Evolutionary conservation across 768 basidiomycete species (phyloP), one percentile per base, ranked within the genome.

Genomic region (Suillus subluteus): DNA sequence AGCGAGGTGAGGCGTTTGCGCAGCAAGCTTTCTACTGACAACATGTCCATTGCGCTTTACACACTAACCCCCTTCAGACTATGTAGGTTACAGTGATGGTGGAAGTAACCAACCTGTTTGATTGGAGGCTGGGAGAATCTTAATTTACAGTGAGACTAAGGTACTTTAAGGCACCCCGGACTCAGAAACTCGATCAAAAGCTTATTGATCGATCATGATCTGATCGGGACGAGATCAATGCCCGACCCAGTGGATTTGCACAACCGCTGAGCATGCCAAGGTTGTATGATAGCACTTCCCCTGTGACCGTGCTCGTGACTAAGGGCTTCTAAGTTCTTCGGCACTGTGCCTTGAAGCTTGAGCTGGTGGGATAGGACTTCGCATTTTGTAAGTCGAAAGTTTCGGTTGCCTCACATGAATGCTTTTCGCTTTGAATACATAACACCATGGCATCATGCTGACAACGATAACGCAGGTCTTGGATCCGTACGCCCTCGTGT

Each of bases 141-240:
- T 43, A 61, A 61, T 61, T 41, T 61, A 43, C 41, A 61, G 59
- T 61, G 59, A 32, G 59, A 61, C 59, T 44, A 32, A 59, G 40
- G 40, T 7, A 41, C 40, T 41, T 41, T 43, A 43, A 46, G 59
- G 59, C 41, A 61, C 59, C 21, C 18, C 58, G 40, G 59, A 61
- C 41, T 43, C 21, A 43, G 59, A 61, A 41, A 21, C 26, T 61
- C 59, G 59, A 61, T 61, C 59, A 61, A 61, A 56, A 61, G 59
- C 41, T 43, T 61, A 61, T 61, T 61, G 59, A 59, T 26, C 23
- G 59, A 61, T 61, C 59, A 43, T 61, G 59, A 61, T 61, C 59
- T 61, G 30, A 61, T 61, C 59, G 59, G 59, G 59, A 30, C 12
- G 12, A 61, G 40, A 61, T 61, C 40, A 43, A 12, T 26, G 26